phyloP scores from a whole-genome alignment of 1,284 basidiomycete genomes.

The Phlebopus sp. region DNA sequence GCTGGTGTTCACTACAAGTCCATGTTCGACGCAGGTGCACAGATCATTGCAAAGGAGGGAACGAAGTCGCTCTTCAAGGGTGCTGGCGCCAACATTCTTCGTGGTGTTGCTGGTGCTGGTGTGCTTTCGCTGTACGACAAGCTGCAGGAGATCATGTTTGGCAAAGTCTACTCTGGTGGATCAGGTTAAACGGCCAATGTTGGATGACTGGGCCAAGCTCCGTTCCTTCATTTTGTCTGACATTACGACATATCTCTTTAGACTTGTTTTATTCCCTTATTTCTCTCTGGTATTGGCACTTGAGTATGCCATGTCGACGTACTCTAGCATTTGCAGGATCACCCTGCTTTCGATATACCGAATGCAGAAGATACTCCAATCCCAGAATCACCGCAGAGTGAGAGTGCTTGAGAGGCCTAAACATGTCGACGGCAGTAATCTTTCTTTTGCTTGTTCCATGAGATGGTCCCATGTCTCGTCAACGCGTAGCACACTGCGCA shows the following conservation, averaged over 20 bases:
- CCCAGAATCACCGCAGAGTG: background rate
- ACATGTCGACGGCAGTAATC: too few relatives aligned
- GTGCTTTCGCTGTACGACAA: slow-evolving; percentile 94
- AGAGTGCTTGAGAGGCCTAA: too few relatives aligned
- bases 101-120: slow-evolving; percentile 98
- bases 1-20: slow-evolving; percentile 86
- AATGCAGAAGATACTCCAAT: slow-evolving; percentile 16
- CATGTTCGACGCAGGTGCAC: slow-evolving; percentile 83
- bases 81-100: slow-evolving; percentile 96
- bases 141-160: slow-evolving; percentile 87
- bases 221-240: slow-evolving; percentile 29
- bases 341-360: slow-evolving; percentile 8
- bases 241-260: slow-evolving; percentile 28
- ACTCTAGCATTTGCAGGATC: slow-evolving; percentile 24
- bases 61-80: slow-evolving; percentile 89
- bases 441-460: slow-evolving; percentile 9
- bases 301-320: slow-evolving; percentile 23
- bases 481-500: background rate
- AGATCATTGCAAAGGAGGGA: slow-evolving; percentile 91
- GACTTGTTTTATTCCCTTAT: slow-evolving; percentile 35
- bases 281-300: slow-evolving; percentile 15
- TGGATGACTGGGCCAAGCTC: slow-evolving; percentile 25
- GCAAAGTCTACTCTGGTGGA: slow-evolving; percentile 92
- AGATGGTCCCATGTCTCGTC: slow-evolving; percentile 2
- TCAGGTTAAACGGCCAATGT: slow-evolving; percentile 23